Conservation (phyloP, 495 filamentous ascomycete species). For the Beverwykella pulmonaria region DNA sequence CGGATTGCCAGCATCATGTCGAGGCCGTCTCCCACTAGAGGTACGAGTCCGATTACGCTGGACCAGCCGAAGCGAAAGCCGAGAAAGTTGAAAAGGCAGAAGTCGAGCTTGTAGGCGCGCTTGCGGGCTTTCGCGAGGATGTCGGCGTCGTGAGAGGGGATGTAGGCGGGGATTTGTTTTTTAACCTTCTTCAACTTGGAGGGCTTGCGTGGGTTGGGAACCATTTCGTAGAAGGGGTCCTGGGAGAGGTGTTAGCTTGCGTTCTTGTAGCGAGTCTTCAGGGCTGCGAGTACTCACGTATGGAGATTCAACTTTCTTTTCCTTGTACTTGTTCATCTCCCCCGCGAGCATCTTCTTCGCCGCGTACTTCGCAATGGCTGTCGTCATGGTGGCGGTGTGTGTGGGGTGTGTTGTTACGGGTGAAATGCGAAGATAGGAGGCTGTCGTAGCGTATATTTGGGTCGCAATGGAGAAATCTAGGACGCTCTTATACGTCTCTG, state of each 20-base stretch:
- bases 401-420: background rate
- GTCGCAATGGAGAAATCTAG: background rate
- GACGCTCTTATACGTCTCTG: slow-evolving; percentile 2
- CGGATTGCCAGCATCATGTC: slow-evolving; percentile 71
- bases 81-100: slow-evolving; percentile 71
- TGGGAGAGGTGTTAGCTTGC: slow-evolving; percentile 21
- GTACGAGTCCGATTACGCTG: slow-evolving; percentile 77
- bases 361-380: slow-evolving; percentile 44
- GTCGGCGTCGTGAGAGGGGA: slow-evolving; percentile 76
- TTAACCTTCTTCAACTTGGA: slow-evolving; percentile 49
- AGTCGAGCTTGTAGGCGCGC: slow-evolving; percentile 80
- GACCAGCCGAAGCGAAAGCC: slow-evolving; percentile 82
- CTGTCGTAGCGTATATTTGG: background rate
- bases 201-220: slow-evolving; percentile 38
- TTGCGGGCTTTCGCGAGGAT: slow-evolving; percentile 79
- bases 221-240: slow-evolving; percentile 48
- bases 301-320: slow-evolving; percentile 32
- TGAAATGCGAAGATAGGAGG: slow-evolving; percentile 13
- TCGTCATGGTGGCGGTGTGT: slow-evolving; percentile 40
- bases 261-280: background rate
- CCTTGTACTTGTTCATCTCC: slow-evolving; percentile 46
- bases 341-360: slow-evolving; percentile 48
- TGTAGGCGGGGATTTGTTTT: slow-evolving; percentile 49
- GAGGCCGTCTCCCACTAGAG: slow-evolving; percentile 71
- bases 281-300: slow-evolving; percentile 29